A percentile compares a stretch with the other conserved stretches of the same genome.
Evolutionary conservation across 805 yeast species (phyloP).

Genomic region (Sugiyamaella boreocaroliniensis): DNA sequence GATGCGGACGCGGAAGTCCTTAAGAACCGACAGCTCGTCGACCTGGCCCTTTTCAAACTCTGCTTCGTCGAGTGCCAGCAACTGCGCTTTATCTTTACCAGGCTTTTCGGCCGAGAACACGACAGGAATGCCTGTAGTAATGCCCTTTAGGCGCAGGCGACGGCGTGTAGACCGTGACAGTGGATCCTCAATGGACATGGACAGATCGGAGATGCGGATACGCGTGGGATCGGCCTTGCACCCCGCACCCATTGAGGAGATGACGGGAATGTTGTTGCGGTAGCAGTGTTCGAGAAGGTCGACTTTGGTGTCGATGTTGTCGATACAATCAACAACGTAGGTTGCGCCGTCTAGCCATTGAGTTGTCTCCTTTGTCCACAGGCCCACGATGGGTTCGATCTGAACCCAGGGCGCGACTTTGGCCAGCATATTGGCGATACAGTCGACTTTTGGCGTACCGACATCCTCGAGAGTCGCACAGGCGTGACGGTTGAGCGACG

Average conservation of each 20-base stretch:
- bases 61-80: conserved; percentile 78
- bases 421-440: conserved; percentile 59
- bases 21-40: conserved; percentile 77
- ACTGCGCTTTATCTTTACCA: conserved; percentile 83
- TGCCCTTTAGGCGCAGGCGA: conserved; percentile 73
- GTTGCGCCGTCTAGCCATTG: conserved; percentile 55
- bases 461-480: conserved; percentile 89
- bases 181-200: conserved; percentile 90
- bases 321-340: conserved; percentile 89
- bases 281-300: conserved; percentile 75
- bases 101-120: conserved; percentile 95
- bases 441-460: conserved; percentile 82
- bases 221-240: conserved; percentile 94
- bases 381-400: conserved; percentile 66
- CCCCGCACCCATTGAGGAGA: conserved; percentile 96
- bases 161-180: conserved; percentile 82
- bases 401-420: conserved; percentile 92
- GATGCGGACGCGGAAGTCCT: conserved; percentile 87
- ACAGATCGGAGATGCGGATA: conserved; percentile 80
- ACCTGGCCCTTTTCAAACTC: conserved; percentile 77
- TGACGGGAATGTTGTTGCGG: conserved; percentile 53
- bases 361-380: conserved; percentile 64
- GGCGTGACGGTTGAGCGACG: conserved; percentile 89
- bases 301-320: conserved; percentile 93
- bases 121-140: conserved; percentile 68